These are phyloP conservation scores for Sporormia fimetaria DNA, from an alignment of 495 filamentous ascomycete genomes.

Conservation along the genomic window DNA sequence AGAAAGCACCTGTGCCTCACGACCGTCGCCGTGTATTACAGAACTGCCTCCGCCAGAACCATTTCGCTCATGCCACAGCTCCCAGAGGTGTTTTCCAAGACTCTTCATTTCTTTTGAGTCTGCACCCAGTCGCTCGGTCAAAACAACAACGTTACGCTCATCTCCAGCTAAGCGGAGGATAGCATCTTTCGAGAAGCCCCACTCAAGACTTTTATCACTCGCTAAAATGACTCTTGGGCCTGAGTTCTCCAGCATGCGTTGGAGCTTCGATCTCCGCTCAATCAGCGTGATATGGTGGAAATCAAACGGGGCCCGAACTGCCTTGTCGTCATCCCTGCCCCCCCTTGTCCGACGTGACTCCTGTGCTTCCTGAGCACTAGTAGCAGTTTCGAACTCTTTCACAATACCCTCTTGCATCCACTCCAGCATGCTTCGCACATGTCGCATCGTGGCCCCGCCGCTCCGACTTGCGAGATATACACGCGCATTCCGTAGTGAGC, in stretches of 20 bases:
- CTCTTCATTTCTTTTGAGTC: conserved; percentile 11
- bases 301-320: conserved; percentile 63
- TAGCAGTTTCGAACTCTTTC: conserved; percentile 76
- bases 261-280: conserved; percentile 61
- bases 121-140: conserved; percentile 50
- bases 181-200: conserved; percentile 89
- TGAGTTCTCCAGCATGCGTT: conserved; percentile 43
- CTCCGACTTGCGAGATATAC: conserved; percentile 76
- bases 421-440: conserved; percentile 90
- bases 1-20: conserved; percentile 46
- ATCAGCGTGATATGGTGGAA: conserved; percentile 77
- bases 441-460: conserved; percentile 68
- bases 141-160: conserved; percentile 65
- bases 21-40: conserved; percentile 50
- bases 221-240: conserved; percentile 68
- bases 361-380: conserved; percentile 14
- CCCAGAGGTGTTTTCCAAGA: conserved; percentile 30
- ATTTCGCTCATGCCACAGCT: conserved; percentile 25
- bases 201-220: conserved; percentile 78
- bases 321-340: conserved; percentile 31
- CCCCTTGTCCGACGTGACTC: conserved; percentile 25
- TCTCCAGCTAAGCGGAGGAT: conserved; percentile 63
- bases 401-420: conserved; percentile 97
- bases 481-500: conserved; percentile 53
- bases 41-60: conserved; percentile 2